Conservation (phyloP, 495 filamentous ascomycete genomes). For the Penicillium dipodomyicola region DNA sequence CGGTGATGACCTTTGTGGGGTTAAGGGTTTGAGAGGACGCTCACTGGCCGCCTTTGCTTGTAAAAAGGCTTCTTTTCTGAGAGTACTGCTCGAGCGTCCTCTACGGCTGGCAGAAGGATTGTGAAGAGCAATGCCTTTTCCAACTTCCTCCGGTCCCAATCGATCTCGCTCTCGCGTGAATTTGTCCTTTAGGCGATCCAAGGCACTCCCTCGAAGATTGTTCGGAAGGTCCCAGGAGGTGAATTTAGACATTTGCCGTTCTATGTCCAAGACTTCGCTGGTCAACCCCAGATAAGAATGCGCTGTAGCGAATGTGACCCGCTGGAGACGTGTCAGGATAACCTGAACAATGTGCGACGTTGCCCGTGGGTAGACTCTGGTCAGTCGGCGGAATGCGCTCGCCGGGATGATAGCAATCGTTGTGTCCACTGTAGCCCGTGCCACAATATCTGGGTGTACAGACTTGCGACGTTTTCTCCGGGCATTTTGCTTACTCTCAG, state of each 20-base stretch:
- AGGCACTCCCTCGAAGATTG: slow-evolving; percentile 77
- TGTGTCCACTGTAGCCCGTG: slow-evolving; percentile 92
- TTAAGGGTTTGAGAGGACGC: slow-evolving; percentile 23
- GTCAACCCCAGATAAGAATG: slow-evolving; percentile 91
- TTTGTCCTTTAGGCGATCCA: slow-evolving; percentile 89
- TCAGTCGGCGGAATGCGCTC: slow-evolving; percentile 88
- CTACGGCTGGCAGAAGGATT: slow-evolving; percentile 69
- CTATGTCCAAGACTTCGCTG: slow-evolving; percentile 84
- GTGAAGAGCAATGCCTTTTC: slow-evolving; percentile 93
- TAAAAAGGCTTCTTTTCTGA: slow-evolving; percentile 79
- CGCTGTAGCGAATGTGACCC: slow-evolving; percentile 90
- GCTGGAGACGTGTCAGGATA: slow-evolving; percentile 87
- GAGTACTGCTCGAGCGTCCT: slow-evolving; percentile 66
- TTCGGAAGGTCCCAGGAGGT: slow-evolving; percentile 91
- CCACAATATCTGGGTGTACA: slow-evolving; percentile 94
- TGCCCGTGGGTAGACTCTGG: slow-evolving; percentile 92
- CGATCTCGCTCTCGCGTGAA: slow-evolving; percentile 84
- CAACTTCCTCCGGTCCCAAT: slow-evolving; percentile 75
- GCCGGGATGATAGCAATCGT: slow-evolving; percentile 98
- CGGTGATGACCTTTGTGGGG: slow-evolving; percentile 16
- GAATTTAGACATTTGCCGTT: slow-evolving; percentile 87
- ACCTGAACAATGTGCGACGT: slow-evolving; percentile 98
- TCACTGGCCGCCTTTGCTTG: slow-evolving; percentile 55
- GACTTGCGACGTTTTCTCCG: slow-evolving; percentile 58
- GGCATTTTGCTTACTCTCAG: neutral